phyloP scores from a whole-genome alignment of 495 filamentous ascomycete genomes.

The Ascobolus immersus region DNA sequence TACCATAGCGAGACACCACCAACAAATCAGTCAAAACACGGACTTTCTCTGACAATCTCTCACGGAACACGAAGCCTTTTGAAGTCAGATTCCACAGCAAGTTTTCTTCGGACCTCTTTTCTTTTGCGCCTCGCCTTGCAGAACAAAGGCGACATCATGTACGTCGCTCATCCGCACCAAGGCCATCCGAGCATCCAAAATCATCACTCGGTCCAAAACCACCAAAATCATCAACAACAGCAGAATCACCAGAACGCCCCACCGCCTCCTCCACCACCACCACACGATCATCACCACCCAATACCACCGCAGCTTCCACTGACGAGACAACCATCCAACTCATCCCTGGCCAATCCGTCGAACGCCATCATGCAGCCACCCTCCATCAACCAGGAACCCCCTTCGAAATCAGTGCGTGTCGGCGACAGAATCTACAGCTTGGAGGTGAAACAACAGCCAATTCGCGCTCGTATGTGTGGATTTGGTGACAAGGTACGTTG shows the following conservation, averaged over 20 bases:
- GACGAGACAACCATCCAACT: no score
- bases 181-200: constrained; percentile 3
- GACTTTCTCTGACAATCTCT: no score
- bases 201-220: no score
- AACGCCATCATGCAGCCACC: no score
- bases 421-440: constrained; percentile 37
- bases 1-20: no score
- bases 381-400: no score
- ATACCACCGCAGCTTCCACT: neutral
- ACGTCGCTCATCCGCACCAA: constrained; percentile 7
- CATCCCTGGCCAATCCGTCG: no score
- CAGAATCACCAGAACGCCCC: neutral
- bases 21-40: no score
- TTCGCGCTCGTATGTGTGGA: constrained; percentile 91
- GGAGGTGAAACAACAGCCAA: constrained; percentile 70
- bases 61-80: no score
- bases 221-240: neutral
- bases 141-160: constrained; percentile 5
- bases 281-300: constrained; percentile 2
- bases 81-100: no score
- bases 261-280: neutral
- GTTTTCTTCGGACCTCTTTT: neutral
- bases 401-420: constrained; percentile 12
- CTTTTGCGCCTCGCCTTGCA: neutral
- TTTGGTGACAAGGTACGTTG: constrained; percentile 79